phyloP scores from a whole-genome alignment of 2,329 filamentous ascomycete species.

The Chrysoporthe puriensis region DNA sequence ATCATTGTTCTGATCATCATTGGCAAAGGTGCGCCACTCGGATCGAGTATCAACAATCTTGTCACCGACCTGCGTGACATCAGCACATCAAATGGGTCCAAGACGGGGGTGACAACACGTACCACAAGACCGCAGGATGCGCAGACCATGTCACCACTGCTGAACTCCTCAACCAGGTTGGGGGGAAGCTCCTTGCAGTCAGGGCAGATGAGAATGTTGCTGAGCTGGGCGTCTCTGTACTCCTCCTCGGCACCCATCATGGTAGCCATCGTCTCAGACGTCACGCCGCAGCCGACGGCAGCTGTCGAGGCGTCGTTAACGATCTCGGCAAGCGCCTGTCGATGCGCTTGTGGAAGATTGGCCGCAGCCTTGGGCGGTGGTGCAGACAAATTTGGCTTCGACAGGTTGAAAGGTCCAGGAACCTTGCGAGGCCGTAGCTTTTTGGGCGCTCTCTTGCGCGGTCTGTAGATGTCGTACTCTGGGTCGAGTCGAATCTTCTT shows the following conservation, averaged over 20 bases:
- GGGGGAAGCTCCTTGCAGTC: conserved; percentile 94
- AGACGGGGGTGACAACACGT: neutral
- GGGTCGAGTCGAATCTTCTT: conserved; percentile 20
- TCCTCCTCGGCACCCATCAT: conserved; percentile 38
- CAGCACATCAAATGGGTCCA: neutral
- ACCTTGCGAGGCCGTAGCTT: conserved; percentile 31
- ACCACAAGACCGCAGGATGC: conserved; percentile 85
- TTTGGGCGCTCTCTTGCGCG: conserved; percentile 23
- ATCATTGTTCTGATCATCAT: conserved; percentile 95
- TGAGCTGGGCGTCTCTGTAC: conserved; percentile 72
- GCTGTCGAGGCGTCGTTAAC: conserved; percentile 27
- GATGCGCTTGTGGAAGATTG: conserved; percentile 14
- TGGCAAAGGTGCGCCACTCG: conserved; percentile 98
- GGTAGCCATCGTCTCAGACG: conserved; percentile 50
- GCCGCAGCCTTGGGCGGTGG: conserved; percentile 13
- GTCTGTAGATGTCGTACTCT: conserved; percentile 23
- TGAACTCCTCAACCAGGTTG: conserved; percentile 90
- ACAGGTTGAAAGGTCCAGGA: conserved; percentile 16
- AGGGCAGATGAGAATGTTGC: conserved; percentile 80
- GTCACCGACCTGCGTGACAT: conserved; percentile 62
- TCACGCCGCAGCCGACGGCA: conserved; percentile 17
- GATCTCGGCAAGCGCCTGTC: conserved; percentile 31
- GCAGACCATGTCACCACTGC: conserved; percentile 90
- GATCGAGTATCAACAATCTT: conserved; percentile 94
- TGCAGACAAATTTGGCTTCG: conserved; percentile 12